phyloP scores from a whole-genome alignment of 2,329 filamentous ascomycete species.

The Paracamarosporium sp. region DNA sequence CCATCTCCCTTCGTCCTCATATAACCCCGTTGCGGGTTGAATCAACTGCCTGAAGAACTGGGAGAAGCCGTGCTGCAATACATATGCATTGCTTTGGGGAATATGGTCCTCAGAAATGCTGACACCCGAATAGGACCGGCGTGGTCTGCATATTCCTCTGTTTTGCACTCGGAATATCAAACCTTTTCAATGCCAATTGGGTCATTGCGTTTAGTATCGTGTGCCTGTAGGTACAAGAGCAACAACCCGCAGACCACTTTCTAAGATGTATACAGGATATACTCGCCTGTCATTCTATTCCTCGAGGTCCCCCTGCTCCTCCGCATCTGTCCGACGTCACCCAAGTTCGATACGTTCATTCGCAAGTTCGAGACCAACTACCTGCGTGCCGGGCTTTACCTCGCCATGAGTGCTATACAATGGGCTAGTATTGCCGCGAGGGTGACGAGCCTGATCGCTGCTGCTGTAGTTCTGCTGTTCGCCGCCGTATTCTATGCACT shows the following conservation, averaged over 20 bases:
- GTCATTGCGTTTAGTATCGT: constrained; percentile 65
- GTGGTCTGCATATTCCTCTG: constrained; percentile 70
- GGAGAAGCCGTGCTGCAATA: not conserved
- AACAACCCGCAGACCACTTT: not conserved
- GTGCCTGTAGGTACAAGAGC: constrained; percentile 51
- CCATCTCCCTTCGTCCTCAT: not conserved
- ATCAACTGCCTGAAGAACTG: too few species aligned
- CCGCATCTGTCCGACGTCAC: constrained; percentile 94
- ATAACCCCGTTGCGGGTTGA: not conserved
- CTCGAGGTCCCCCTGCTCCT: constrained; percentile 87
- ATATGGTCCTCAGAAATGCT: constrained; percentile 11
- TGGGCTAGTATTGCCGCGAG: constrained; percentile 76
- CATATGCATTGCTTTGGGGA: not conserved
- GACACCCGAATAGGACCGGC: constrained; percentile 53
- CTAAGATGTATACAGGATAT: constrained; percentile 46
- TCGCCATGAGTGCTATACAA: constrained; percentile 79
- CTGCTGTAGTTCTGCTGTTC: constrained; percentile 79
- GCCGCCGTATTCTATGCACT: constrained; percentile 81
- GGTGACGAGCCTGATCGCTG: constrained; percentile 80
- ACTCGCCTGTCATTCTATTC: constrained; percentile 58
- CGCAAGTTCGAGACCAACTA: constrained; percentile 95
- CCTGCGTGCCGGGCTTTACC: constrained; percentile 90
- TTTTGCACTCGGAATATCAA: constrained; percentile 72
- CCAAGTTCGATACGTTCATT: constrained; percentile 86
- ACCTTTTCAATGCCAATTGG: constrained; percentile 67